Base-by-base conservation (phyloP, 2,329 filamentous ascomycete species). In the Epichloe gansuensis region DNA sequence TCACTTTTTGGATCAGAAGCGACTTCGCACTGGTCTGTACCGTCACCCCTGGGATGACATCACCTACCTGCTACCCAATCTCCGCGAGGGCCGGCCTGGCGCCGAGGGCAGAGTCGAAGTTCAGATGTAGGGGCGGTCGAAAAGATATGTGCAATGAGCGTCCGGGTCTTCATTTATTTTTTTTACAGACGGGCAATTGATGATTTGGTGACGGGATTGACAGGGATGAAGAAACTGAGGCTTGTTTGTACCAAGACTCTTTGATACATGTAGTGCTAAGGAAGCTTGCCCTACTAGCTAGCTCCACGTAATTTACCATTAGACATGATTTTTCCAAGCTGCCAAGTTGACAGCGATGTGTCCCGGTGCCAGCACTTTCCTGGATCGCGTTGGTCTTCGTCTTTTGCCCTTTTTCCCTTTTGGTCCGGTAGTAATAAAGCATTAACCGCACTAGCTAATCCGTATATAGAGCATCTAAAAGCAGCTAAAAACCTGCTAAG, bases 1-100 rank as follows among this genome's bases (percentile, higher is more conserved):
- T 66, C 93, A 98, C 75, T 97, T 91, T 81, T 84, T 98, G 64
- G 93, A 98, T 77, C 93, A 98, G 82, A 98, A 98, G 90, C 84
- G 93, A 74, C 81, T 98, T 72, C 87, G 91, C 66, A 98, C 93
- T 66, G 93, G 93, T 70, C 83, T 98, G 60, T 98, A 98, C 87
- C 87, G 93, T 70, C 89, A 95, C 82, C 93, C 93, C 68, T 97
- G 93, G 93, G 93, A 95, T 70, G 90, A 95, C 71, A 95, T 95
- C 68, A 95, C 89, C 60, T 95, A 95, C 75, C 81, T 95, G 62
- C 84, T 95, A 62, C 89, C 89, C 65, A 87, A 80, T 72, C 76
- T 95, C 57, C 76, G 78, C 63, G 78, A 85, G 68, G 78, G 82
- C 57, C 78, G 82, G 54, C 80, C 82, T 56, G 88, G 87, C 61